phyloP scores from a whole-genome alignment of 495 filamentous ascomycete species.

The Xylaria cubensis region DNA sequence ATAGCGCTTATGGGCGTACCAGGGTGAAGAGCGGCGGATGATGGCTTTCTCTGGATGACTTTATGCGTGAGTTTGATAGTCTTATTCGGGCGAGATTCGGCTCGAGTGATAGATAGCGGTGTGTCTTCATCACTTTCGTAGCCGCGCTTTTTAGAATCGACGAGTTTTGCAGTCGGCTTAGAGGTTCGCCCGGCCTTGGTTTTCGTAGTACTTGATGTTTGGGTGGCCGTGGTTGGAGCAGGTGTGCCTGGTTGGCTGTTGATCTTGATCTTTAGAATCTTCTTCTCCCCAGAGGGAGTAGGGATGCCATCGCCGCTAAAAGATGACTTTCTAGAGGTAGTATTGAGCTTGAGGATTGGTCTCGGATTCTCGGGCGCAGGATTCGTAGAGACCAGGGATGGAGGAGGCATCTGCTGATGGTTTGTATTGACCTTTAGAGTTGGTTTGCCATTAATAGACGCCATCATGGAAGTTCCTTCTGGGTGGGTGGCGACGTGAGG shows the following conservation, averaged over 20 bases:
- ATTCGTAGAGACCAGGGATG: slow-evolving; percentile 19
- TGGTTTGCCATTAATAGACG: slow-evolving; percentile 37
- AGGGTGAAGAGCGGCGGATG: slow-evolving; percentile 15
- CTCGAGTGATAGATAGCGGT: slow-evolving; percentile 37
- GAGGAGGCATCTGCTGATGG: slow-evolving; percentile 38
- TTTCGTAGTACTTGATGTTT: slow-evolving; percentile 41
- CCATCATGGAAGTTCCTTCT: slow-evolving; percentile 21
- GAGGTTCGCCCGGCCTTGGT: slow-evolving; percentile 56
- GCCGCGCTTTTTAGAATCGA: slow-evolving; percentile 51
- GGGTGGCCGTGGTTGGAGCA: slow-evolving; percentile 32
- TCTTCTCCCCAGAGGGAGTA: slow-evolving; percentile 52
- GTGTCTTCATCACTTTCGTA: slow-evolving; percentile 53
- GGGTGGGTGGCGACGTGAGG: not conserved
- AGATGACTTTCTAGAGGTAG: slow-evolving; percentile 31
- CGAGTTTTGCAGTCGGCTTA: slow-evolving; percentile 55
- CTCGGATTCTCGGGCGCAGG: slow-evolving; percentile 33
- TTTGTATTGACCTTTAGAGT: slow-evolving; percentile 37
- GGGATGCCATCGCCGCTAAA: slow-evolving; percentile 38
- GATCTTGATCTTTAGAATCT: slow-evolving; percentile 62
- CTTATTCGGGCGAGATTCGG: slow-evolving; percentile 41
- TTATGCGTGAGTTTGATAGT: slow-evolving; percentile 44
- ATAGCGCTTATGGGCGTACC: slow-evolving; percentile 51
- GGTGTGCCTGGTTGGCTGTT: slow-evolving; percentile 54
- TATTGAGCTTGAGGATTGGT: slow-evolving; percentile 48
- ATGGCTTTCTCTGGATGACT: slow-evolving; percentile 19